These are phyloP conservation scores for Paraconiothyrium brasiliense DNA, from an alignment of 2,329 filamentous ascomycete species.

Conservation along the genomic window DNA sequence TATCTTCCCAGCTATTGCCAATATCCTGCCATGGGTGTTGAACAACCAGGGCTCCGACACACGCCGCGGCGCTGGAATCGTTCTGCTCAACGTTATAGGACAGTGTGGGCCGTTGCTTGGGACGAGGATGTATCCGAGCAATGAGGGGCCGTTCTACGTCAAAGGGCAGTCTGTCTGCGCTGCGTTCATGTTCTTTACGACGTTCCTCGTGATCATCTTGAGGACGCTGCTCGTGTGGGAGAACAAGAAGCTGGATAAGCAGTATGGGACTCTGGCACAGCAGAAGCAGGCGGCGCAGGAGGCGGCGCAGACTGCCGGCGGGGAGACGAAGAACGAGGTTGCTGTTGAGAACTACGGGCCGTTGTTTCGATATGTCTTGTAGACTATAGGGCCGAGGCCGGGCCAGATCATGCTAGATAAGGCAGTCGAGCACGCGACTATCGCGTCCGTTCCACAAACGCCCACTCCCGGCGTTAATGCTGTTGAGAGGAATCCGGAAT, in stretches of 20 bases:
- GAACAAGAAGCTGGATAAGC: conserved; percentile 47
- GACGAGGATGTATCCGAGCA: conserved; percentile 45
- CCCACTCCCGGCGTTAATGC: neutral
- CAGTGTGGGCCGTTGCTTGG: conserved; percentile 55
- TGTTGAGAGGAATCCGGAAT: neutral
- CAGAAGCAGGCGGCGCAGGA: conserved; percentile 36
- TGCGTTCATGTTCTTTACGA: conserved; percentile 50
- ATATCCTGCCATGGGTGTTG: conserved; percentile 75
- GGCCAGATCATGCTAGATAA: neutral
- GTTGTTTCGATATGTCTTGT: conserved; percentile 44
- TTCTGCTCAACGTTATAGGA: conserved; percentile 73
- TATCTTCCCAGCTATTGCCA: conserved; percentile 74
- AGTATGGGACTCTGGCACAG: conserved; percentile 42
- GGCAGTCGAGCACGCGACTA: conserved; percentile 9
- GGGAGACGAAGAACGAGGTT: conserved; percentile 25
- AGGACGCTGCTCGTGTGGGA: conserved; percentile 47
- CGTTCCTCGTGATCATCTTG: conserved; percentile 39
- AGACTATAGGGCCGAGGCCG: conserved; percentile 9
- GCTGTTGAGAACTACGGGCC: conserved; percentile 49
- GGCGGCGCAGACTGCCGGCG: conserved; percentile 21
- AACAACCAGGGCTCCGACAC: conserved; percentile 76
- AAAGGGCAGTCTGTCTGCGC: conserved; percentile 50
- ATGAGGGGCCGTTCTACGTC: conserved; percentile 44
- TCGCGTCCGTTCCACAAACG: neutral
- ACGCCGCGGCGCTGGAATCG: conserved; percentile 71